Conservation (phyloP, 768 basidiomycete genomes). For the Boletus speciosus region DNA sequence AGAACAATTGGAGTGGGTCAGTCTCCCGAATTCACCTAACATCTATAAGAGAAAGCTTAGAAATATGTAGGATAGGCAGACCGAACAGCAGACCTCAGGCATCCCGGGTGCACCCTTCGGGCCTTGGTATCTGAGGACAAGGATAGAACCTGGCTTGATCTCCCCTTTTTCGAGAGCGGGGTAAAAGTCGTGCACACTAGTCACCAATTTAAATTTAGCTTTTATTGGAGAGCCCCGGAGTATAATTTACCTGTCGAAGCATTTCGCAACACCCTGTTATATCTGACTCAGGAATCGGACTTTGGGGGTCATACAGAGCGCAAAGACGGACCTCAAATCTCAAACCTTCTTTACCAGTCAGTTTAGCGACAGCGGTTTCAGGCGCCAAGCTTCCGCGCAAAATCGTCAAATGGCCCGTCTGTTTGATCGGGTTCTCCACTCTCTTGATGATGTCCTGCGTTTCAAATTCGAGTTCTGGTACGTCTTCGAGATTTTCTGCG, state of each 20-base stretch:
- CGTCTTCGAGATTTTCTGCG: constrained; percentile 81
- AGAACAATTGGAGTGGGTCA: neutral
- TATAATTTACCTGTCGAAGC: constrained; percentile 60
- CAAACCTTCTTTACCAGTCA: constrained; percentile 90
- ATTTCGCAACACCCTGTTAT: constrained; percentile 65
- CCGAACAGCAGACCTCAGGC: constrained; percentile 57
- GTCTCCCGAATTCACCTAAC: constrained; percentile 34
- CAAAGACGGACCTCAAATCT: constrained; percentile 61
- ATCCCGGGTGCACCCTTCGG: constrained; percentile 91
- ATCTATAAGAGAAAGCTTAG: constrained; percentile 32
- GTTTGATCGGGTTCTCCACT: constrained; percentile 78
- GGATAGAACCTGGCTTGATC: constrained; percentile 69
- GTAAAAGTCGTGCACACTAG: constrained; percentile 67
- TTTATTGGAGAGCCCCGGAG: neutral
- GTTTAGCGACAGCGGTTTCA: constrained; percentile 83
- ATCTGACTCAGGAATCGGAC: neutral
- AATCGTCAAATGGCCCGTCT: constrained; percentile 83
- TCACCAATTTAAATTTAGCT: constrained; percentile 8
- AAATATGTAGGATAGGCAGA: neutral
- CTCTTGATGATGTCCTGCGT: constrained; percentile 74
- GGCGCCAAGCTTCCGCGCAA: constrained; percentile 88
- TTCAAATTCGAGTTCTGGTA: constrained; percentile 64
- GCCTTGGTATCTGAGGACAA: constrained; percentile 86
- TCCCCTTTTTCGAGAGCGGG: constrained; percentile 69
- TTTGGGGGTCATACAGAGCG: neutral